These are phyloP conservation scores for Xylaria telfairii DNA, from an alignment of 495 filamentous ascomycete genomes.

Conservation along the genomic window DNA sequence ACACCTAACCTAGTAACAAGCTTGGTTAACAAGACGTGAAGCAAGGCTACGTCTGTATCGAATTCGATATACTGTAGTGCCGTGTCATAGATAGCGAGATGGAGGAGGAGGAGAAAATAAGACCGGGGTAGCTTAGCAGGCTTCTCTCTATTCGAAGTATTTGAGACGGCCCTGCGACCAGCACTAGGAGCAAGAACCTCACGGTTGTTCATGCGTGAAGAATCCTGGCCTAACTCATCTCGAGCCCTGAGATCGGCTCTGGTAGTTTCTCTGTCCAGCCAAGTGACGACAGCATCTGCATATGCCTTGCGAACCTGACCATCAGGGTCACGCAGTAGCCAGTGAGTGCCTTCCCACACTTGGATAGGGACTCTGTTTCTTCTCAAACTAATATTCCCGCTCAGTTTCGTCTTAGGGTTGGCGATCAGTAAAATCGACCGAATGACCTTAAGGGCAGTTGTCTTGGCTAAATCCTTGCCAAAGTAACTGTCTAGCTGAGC, in stretches of 20 bases:
- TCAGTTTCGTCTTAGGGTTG: slow-evolving; percentile 66
- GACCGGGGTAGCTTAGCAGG: slow-evolving; percentile 60
- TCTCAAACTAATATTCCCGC: slow-evolving; percentile 65
- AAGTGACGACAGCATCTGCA: slow-evolving; percentile 78
- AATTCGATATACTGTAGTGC: slow-evolving; percentile 72
- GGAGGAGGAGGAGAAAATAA: slow-evolving; percentile 81
- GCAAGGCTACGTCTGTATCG: slow-evolving; percentile 73
- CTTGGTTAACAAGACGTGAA: slow-evolving; percentile 75
- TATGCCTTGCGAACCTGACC: slow-evolving; percentile 81
- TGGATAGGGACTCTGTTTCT: slow-evolving; percentile 76
- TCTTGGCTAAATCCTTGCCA: slow-evolving; percentile 72
- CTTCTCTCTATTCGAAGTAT: slow-evolving; percentile 64
- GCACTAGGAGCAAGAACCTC: slow-evolving; percentile 41
- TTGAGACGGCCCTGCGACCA: slow-evolving; percentile 72
- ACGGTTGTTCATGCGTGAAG: slow-evolving; percentile 43
- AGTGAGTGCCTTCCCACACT: slow-evolving; percentile 92
- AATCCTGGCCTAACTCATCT: slow-evolving; percentile 56
- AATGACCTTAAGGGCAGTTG: slow-evolving; percentile 78
- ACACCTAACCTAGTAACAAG: slow-evolving; percentile 81
- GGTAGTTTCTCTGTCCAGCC: slow-evolving; percentile 80
- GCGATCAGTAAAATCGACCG: slow-evolving; percentile 81
- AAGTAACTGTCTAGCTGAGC: slow-evolving; percentile 67
- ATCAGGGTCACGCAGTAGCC: slow-evolving; percentile 80
- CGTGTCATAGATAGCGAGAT: slow-evolving; percentile 86
- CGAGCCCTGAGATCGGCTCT: slow-evolving; percentile 66